A percentile compares a stretch with the other conserved stretches of the same genome.
phyloP scores from a whole-genome alignment of 257 asterid species.

The Nicotiana otophora region DNA sequence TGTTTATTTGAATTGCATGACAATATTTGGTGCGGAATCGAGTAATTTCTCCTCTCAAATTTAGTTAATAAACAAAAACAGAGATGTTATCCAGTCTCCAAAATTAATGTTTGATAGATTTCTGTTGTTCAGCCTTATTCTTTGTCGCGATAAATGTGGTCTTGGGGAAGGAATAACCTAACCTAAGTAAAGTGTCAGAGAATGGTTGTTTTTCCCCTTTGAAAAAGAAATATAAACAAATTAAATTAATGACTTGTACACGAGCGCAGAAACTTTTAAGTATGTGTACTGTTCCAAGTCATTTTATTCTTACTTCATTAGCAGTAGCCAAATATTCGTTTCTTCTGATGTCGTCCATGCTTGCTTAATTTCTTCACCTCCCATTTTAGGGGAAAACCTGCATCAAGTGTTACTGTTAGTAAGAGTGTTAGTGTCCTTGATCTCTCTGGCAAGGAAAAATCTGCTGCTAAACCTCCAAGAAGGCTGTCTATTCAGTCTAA shows the following conservation, averaged over 20 bases:
- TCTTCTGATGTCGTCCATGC: neutral
- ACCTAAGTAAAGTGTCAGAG: neutral
- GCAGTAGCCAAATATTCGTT: neutral
- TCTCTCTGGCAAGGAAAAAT: conserved; percentile 70
- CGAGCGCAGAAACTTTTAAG: neutral
- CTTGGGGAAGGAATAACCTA: neutral
- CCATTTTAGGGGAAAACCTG: conserved; percentile 42
- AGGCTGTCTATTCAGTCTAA: conserved; percentile 77
- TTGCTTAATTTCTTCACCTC: neutral
- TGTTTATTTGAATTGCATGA: neutral
- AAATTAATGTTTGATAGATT: neutral
- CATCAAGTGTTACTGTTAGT: conserved; percentile 41
- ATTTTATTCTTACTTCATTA: neutral
- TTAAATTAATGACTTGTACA: neutral
- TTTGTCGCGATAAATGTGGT: neutral
- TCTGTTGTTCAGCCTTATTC: neutral
- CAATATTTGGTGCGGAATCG: neutral
- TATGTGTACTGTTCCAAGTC: neutral
- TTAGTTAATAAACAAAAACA: neutral
- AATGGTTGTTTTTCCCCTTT: neutral
- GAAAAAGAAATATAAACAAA: neutral
- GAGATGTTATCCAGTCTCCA: neutral
- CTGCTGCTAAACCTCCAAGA: conserved; percentile 80
- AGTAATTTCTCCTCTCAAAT: neutral
- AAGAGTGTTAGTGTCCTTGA: conserved; percentile 76